Percentiles rank a stretch among this genome's conserved stretches.
phyloP scores from a whole-genome alignment of 2,329 filamentous ascomycete species.

The Aureobasidium mangrovei region DNA sequence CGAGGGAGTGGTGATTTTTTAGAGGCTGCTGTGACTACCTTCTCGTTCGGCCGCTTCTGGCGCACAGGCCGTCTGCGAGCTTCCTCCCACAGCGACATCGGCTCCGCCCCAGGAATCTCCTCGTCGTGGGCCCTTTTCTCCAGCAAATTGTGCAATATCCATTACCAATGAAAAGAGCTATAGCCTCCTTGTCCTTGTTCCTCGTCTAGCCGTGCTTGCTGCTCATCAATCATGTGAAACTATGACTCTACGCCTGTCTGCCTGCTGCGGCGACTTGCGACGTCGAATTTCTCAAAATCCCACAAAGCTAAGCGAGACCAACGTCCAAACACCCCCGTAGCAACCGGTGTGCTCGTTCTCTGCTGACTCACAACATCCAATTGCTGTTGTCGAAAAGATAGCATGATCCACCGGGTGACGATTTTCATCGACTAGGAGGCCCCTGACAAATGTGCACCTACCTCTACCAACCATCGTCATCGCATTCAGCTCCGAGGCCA shows the following conservation, averaged over 20 bases:
- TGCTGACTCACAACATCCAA: conserved; percentile 3
- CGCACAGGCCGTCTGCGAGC: not conserved
- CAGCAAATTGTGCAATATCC: conserved; percentile 12
- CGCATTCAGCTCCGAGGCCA: too few relatives aligned
- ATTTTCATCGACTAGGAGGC: not conserved
- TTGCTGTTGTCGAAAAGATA: not conserved
- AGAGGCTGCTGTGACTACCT: conserved; percentile 7
- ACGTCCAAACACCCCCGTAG: not conserved
- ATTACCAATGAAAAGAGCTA: conserved; percentile 4
- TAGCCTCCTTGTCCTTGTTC: not conserved
- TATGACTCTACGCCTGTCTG: not conserved
- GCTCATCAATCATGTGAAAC: not conserved
- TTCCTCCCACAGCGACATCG: conserved; percentile 2
- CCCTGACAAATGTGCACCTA: not conserved
- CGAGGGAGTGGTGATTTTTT: conserved; percentile 9
- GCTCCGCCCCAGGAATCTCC: not conserved
- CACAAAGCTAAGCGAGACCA: conserved; percentile 12
- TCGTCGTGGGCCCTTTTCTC: not conserved
- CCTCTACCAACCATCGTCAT: too few relatives aligned
- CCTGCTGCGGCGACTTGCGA: not conserved
- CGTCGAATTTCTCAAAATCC: not conserved
- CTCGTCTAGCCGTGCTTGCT: not conserved
- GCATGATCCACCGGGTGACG: not conserved
- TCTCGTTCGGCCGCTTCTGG: not conserved
- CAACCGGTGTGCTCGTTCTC: not conserved